Evolutionary conservation across 2,329 filamentous ascomycete species (phyloP).

Genomic region (Ceratocystis huliohia): DNA sequence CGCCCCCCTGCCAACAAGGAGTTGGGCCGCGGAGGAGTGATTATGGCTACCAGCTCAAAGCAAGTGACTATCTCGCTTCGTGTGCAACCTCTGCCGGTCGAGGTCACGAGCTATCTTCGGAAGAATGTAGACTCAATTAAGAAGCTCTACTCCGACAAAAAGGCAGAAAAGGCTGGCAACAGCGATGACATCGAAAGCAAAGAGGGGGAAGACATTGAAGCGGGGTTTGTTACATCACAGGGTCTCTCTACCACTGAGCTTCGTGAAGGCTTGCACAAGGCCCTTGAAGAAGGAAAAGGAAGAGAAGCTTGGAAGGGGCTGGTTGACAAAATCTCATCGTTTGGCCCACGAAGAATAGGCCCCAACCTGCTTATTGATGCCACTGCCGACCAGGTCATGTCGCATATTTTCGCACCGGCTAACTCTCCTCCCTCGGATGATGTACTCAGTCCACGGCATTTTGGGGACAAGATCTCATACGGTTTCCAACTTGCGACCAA

Average conservation of each 20-base stretch:
- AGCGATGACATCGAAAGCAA: constrained; percentile 28
- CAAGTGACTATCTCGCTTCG: constrained; percentile 66
- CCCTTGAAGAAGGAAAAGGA: constrained; percentile 59
- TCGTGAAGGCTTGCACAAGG: constrained; percentile 53
- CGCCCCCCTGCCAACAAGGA: constrained; percentile 74
- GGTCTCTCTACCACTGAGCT: constrained; percentile 63
- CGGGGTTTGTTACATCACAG: constrained; percentile 46
- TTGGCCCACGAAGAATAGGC: constrained; percentile 72
- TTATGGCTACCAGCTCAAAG: constrained; percentile 68
- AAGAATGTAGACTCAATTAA: constrained; percentile 74
- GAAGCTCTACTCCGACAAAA: constrained; percentile 59
- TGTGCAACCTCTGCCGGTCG: constrained; percentile 63
- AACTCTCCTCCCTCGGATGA: constrained; percentile 34
- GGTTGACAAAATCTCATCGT: constrained; percentile 73
- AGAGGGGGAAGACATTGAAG: constrained; percentile 36
- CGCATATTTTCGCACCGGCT: constrained; percentile 48
- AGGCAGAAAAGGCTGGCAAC: constrained; percentile 33
- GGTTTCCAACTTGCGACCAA: constrained; percentile 86
- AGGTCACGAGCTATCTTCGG: constrained; percentile 72
- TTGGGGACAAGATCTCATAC: constrained; percentile 82
- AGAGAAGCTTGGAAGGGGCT: constrained; percentile 65
- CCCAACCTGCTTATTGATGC: constrained; percentile 80
- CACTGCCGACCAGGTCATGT: constrained; percentile 57
- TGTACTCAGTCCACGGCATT: constrained; percentile 48
- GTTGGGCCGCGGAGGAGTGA: constrained; percentile 67